Base-by-base conservation (phyloP, 345 rosid species). In the Arabidopsis suecica region DNA sequence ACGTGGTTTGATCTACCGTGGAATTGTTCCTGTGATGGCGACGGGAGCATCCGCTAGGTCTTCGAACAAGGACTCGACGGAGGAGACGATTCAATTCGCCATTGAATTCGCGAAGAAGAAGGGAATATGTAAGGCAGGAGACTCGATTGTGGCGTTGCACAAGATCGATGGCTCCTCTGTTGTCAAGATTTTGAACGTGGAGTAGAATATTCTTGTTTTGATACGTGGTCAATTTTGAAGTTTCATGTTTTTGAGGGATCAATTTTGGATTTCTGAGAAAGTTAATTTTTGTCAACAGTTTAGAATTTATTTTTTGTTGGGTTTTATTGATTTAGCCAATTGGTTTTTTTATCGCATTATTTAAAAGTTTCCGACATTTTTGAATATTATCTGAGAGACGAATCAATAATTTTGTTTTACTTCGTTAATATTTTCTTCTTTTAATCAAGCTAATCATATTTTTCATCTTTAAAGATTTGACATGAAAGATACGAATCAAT, bases 1-100 rank as follows among this genome's bases (percentile, higher is more conserved):
- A 83, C 90, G 86, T 48, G 85, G 89, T 70, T 88, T 89, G 20
- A 80, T 89, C 22, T 82, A 72, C 71, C 74, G 92, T 5, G 92
- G 88, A 7, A 59, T 89, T 50, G 56, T 85, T 20, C 92, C 95
- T 0, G 84, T 79, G 72, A 71, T 88, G 75, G 61, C 80, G 55
- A 79, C 85, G 23, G 88, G 84, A 30, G 59, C 61, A 48, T 86
- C 82, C 4, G 81, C 82, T 50, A 79, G 79, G 70, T 78, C 90
- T 32, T 82, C 89, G 14, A 62, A 69, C 41, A 65, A 42, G 7
- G 87, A 80, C 75, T 80, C 89, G 3, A 84, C 85, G 11, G 87
- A 89, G 42, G 96, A 88, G 81, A 76, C 85, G n/a, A 78, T 80
- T 16, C 83, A 73, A 32, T 84, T 80, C 16, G 84, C 88, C 1